Evolutionary conservation across 2,329 filamentous ascomycete species (phyloP).

Genomic region (Xylogone sp.): DNA sequence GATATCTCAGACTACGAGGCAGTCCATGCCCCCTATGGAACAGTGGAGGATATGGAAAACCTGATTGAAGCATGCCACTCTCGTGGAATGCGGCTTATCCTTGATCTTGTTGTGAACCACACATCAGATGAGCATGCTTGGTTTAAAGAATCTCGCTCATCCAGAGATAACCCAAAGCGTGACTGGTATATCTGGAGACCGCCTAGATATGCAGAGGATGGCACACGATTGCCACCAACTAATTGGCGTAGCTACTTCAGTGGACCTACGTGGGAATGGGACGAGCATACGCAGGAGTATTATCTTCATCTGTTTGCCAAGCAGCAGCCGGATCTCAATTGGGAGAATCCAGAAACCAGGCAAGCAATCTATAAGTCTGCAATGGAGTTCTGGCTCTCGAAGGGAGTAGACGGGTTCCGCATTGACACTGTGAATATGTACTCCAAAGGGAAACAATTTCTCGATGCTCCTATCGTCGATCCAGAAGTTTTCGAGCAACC

Average conservation of each 20-base stretch:
- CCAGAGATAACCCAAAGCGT: slow-evolving; percentile 45
- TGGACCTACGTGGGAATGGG: slow-evolving; percentile 64
- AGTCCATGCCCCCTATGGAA: slow-evolving; percentile 62
- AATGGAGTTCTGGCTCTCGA: slow-evolving; percentile 75
- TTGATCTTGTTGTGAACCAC: slow-evolving; percentile 76
- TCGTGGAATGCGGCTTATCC: slow-evolving; percentile 64
- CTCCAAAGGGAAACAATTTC: slow-evolving; percentile 56
- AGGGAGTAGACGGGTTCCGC: slow-evolving; percentile 68
- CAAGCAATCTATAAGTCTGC: slow-evolving; percentile 65
- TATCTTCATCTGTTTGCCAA: slow-evolving; percentile 72
- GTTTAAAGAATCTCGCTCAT: slow-evolving; percentile 51
- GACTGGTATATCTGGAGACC: slow-evolving; percentile 65
- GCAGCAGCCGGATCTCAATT: slow-evolving; percentile 80
- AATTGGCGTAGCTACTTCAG: slow-evolving; percentile 66
- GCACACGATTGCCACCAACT: slow-evolving; percentile 64
- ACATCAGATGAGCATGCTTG: slow-evolving; percentile 67
- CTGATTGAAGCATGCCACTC: slow-evolving; percentile 56
- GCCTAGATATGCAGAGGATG: slow-evolving; percentile 48
- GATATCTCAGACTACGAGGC: slow-evolving; percentile 64
- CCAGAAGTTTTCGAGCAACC: slow-evolving; percentile 41
- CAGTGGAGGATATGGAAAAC: slow-evolving; percentile 58
- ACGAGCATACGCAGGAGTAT: slow-evolving; percentile 66
- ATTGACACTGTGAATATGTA: slow-evolving; percentile 72
- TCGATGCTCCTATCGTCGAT: slow-evolving; percentile 52
- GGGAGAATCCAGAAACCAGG: slow-evolving; percentile 67